Evolutionary conservation across 2,329 filamentous ascomycete genomes (phyloP), one percentile per base, ranked within the genome.

Genomic region (Fusarium chuoi): DNA sequence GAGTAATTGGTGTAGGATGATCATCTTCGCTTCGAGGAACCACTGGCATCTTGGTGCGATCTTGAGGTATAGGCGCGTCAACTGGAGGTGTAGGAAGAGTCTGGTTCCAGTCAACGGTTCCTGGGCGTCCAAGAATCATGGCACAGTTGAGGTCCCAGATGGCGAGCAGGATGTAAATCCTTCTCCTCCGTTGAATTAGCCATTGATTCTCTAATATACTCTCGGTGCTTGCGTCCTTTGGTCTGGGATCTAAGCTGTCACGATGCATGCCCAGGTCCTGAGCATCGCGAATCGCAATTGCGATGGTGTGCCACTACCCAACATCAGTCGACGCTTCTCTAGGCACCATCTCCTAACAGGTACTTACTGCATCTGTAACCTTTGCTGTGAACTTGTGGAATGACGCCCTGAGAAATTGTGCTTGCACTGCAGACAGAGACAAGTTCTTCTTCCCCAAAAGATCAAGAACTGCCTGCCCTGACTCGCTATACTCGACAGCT

Each of bases 221-320:
- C 66, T 88, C 87, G 10, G 85, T 79, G 44, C 84, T 85, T 44
- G 84, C 80, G 41, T 85, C 81, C 20, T 79, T 81, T 6, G 87
- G 86, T 55, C 85, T 85, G 1, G 87, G 87, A 70, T 90, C 88
- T 35, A 86, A 80, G 41, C 82, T 84, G 70, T 89, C 86, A 18
- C 86, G 84, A 72, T 92, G 87, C 75, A 92, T 82, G 18, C 89
- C 90, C 45, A 91, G 85, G 73, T 91, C 89, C 77, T 91, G 89
- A 0, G 89, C 90, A 77, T 91, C 89, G 45, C 88, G 83, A 62
- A 91, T 90, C 1, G 88, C 86, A 28, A 85, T 84, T 2, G 88
- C 87, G 36, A 91, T 83, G 4, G 85, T 84, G 76, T 90, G 88
- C 87, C 87, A 89, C 86, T 88, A 57, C 30, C 10, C 69, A 28